Base-by-base conservation (phyloP, 2,329 filamentous ascomycete genomes). In the Neonectria punicea region DNA sequence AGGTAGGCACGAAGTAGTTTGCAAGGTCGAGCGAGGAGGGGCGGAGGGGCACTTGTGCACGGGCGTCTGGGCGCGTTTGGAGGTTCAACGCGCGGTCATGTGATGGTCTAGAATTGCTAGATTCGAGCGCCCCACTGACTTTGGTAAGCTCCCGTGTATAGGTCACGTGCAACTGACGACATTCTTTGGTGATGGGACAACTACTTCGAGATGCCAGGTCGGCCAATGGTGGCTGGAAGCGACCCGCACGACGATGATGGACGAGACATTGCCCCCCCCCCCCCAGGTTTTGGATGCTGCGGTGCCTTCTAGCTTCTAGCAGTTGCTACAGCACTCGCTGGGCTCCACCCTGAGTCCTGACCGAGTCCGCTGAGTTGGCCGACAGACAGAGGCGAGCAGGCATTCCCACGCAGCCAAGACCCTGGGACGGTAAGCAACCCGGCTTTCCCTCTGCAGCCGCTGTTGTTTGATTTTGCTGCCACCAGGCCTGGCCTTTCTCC, bases 11-110 rank as follows among this genome's bases (percentile, higher is more conserved):
- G 22, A 22, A 22, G 22, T 22, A 22, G 22, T 22, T 2, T 43
- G 16, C 2, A 18, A 20, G 11, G 39, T 20, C 7, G n/a, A 20
- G 39, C 16, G 36, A 39, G 36, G 36, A 16, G 36, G 13, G 13
- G 34, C 4, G 5, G 39, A 43, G 39, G 28, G 49, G 30, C 16
- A 28, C 10, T 9, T 9, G 28, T 16, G 46, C 46, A 49, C 13
- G 46, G 22, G 10, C 14, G 25, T 11, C 3, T 51, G 44, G 53
- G 53, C 71, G 70, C 69, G 69, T 69, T 62, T 28, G 36, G 39
- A 25, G 9, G 20, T 11, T 14, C 50, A 50, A 70, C 71, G 69
- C 71, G 71, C 30, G 34, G 18, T 73, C 71, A 73, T 65, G 71
- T 73, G 70, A 46, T 4, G 14, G 2, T 22, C 8, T 10, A 16